Percentiles rank a stretch among this genome's conserved stretches.
Evolutionary conservation across 345 rosid species (phyloP).

Genomic region (Eucalyptus fibrosa): DNA sequence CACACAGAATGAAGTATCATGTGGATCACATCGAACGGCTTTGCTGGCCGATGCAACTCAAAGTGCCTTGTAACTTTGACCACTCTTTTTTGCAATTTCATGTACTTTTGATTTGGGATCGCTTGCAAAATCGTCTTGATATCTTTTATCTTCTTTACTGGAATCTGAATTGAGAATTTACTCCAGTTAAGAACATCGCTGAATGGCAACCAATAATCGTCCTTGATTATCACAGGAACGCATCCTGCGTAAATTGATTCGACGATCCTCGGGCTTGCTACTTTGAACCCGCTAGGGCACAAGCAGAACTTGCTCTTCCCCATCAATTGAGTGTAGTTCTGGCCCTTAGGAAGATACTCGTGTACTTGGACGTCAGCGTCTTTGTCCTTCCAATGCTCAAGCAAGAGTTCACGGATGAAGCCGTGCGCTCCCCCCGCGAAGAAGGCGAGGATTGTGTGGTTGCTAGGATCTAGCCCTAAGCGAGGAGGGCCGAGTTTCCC

Average conservation of each 20-base stretch:
- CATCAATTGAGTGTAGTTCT: conserved; percentile 23
- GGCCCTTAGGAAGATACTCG: conserved; percentile 8
- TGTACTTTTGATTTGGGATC: conserved; percentile 18
- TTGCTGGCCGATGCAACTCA: conserved; percentile 30
- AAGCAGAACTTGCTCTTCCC: conserved; percentile 40
- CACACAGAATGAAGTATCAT: conserved; percentile 58
- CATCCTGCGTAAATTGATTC: not conserved
- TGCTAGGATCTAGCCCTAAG: not conserved
- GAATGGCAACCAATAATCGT: not conserved
- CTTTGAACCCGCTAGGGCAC: not conserved
- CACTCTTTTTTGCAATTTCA: conserved; percentile 24
- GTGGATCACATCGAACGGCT: conserved; percentile 36
- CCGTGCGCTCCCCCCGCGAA: conserved; percentile 69
- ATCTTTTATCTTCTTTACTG: not conserved
- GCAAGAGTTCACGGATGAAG: conserved; percentile 19
- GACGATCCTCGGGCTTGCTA: not conserved
- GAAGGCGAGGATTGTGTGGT: conserved; percentile 45
- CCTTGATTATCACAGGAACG: not conserved
- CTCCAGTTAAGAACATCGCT: not conserved
- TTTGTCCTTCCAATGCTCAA: conserved; percentile 55
- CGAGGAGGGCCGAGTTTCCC: conserved; percentile 4
- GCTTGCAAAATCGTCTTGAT: conserved; percentile 32
- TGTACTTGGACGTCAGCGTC: conserved; percentile 41
- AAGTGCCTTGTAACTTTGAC: conserved; percentile 32
- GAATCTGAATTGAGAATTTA: not conserved